Evolutionary conservation across 805 yeast species (phyloP).

Genomic region (Naumovozyma dairenensis): DNA sequence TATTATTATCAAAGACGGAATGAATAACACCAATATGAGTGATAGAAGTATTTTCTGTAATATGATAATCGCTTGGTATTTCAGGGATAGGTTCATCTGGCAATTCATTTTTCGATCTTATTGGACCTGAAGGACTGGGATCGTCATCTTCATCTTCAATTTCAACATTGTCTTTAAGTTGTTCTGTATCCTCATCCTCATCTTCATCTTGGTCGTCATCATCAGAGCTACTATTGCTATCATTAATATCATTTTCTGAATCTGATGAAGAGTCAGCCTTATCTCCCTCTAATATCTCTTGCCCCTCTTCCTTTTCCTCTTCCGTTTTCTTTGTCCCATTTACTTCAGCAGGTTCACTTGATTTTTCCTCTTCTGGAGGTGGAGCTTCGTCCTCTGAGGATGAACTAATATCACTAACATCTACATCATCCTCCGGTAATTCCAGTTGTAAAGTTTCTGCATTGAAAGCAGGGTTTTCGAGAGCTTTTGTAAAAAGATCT

Average conservation of each 20-base stretch:
- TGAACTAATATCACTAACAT: constrained; percentile 12
- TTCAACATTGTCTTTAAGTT: constrained; percentile 10
- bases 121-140: constrained; percentile 49
- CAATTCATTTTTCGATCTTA: constrained; percentile 69
- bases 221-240: not conserved
- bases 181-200: constrained; percentile 15
- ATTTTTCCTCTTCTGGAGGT: not conserved
- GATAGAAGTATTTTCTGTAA: constrained; percentile 53
- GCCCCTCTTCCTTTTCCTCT: not conserved
- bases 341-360: not conserved
- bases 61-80: constrained; percentile 55
- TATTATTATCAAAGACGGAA: constrained; percentile 60
- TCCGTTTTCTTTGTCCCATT: not conserved
- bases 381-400: constrained; percentile 3
- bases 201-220: constrained; percentile 10
- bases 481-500: constrained; percentile 17
- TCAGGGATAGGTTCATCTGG: constrained; percentile 56
- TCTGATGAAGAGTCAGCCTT: no score
- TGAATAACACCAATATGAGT: constrained; percentile 63
- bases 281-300: constrained; percentile 1
- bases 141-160: constrained; percentile 36
- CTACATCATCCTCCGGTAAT: constrained; percentile 13
- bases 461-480: constrained; percentile 11
- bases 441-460: constrained; percentile 1
- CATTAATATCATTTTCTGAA: constrained; percentile 9